These are phyloP conservation scores for Nakazawaea anatomiae DNA, from an alignment of 805 yeast genomes.

Conservation along the genomic window DNA sequence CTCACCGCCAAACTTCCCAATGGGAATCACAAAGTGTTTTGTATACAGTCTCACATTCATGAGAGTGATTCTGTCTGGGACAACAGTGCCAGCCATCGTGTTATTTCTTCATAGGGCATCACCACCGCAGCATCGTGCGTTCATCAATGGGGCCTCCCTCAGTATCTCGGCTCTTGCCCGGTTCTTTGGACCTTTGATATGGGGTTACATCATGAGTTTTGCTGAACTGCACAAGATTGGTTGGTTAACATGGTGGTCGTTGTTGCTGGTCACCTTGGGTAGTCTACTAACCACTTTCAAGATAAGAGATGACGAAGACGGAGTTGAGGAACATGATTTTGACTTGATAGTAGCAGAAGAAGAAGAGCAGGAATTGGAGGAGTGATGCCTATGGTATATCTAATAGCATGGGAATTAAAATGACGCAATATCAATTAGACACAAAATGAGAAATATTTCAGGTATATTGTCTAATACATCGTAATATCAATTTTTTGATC, in stretches of 20 bases:
- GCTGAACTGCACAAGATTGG: constrained; percentile 5
- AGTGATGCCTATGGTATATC: no score
- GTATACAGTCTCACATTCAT: not conserved
- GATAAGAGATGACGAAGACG: no score
- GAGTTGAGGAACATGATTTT: no score
- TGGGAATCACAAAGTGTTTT: no score
- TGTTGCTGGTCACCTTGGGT: not conserved
- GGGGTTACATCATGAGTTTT: constrained; percentile 33
- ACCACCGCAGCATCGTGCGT: constrained; percentile 47
- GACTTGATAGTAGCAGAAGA: no score
- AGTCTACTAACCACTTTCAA: no score
- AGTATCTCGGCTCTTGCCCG: constrained; percentile 49
- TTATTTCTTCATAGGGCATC: constrained; percentile 50
- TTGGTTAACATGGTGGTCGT: constrained; percentile 14
- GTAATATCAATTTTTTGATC: no score
- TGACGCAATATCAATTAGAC: no score
- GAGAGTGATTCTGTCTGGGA: constrained; percentile 17
- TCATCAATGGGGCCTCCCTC: constrained; percentile 53
- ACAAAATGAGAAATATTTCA: no score
- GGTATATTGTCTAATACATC: no score
- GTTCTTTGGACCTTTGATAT: constrained; percentile 48
- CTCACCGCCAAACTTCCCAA: constrained; percentile 17
- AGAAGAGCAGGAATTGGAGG: no score
- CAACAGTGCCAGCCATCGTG: constrained; percentile 18
- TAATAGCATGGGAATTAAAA: no score